phyloP scores from a whole-genome alignment of 208 protist genomes.

The Leishmania braziliensis region DNA sequence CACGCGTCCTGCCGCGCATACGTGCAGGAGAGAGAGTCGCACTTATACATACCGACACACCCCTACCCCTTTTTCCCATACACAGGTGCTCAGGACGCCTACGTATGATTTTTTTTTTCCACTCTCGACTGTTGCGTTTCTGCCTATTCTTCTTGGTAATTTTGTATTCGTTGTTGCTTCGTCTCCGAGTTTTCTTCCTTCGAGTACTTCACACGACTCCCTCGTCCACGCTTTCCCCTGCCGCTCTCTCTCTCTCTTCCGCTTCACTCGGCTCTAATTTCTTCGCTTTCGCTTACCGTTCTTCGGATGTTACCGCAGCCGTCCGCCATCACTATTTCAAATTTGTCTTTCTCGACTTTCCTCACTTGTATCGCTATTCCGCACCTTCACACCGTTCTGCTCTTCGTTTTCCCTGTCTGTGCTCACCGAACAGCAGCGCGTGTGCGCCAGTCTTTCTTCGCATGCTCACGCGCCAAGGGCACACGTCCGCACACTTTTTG shows the following conservation, averaged over 20 bases:
- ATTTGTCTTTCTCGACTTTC: not conserved
- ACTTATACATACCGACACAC: not conserved
- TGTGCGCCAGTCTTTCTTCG: too few species aligned
- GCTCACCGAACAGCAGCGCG: too few species aligned
- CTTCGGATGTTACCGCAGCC: not conserved
- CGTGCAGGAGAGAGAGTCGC: not conserved
- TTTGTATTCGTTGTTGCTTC: not conserved
- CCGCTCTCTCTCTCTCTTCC: slow-evolving; percentile 1
- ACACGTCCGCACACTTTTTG: not conserved
- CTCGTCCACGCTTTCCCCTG: not conserved
- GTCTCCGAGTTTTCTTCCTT: not conserved
- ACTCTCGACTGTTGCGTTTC: not conserved
- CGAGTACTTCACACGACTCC: not conserved
- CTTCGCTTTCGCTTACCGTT: slow-evolving; percentile 10
- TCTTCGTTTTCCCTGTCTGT: not conserved
- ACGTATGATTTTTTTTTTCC: not conserved
- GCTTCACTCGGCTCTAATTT: slow-evolving; percentile 8
- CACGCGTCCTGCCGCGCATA: not conserved
- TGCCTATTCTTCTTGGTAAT: not conserved
- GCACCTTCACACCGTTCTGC: not conserved
- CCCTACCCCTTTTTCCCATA: not conserved
- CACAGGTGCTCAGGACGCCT: not conserved
- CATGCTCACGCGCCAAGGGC: not conserved
- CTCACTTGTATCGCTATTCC: not conserved
- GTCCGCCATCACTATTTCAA: not conserved